Percentiles rank a stretch among this genome's conserved stretches.
Conservation (phyloP, 257 asterid species). For the Coffea eugenioides region DNA sequence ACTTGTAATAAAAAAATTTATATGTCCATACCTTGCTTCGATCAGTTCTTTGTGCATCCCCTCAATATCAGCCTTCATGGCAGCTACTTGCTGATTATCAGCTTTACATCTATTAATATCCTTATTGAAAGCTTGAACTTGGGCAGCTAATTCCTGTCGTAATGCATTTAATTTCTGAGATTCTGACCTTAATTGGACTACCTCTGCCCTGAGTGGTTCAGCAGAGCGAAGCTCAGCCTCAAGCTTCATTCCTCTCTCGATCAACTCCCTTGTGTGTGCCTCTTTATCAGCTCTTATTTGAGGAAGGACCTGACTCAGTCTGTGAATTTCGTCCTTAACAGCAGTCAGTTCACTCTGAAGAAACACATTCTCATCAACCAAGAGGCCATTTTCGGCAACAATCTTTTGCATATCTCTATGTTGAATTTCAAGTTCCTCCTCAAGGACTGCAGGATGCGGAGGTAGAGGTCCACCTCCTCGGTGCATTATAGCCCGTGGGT, state of each 20-base stretch:
- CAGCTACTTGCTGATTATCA: slow-evolving; percentile 59
- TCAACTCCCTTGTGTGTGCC: slow-evolving; percentile 69
- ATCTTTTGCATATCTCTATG: slow-evolving; percentile 77
- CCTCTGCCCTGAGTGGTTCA: slow-evolving; percentile 66
- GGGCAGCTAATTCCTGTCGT: slow-evolving; percentile 62
- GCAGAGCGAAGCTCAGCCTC: slow-evolving; percentile 71
- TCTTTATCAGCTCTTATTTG: slow-evolving; percentile 67
- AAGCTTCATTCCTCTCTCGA: slow-evolving; percentile 67
- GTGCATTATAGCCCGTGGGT: slow-evolving; percentile 42
- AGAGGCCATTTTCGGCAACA: slow-evolving; percentile 59
- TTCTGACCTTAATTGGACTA: slow-evolving; percentile 60
- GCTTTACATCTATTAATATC: slow-evolving; percentile 54
- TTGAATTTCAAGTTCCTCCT: slow-evolving; percentile 83
- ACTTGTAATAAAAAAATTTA: not conserved
- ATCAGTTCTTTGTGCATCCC: slow-evolving; percentile 62
- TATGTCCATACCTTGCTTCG: slow-evolving; percentile 62
- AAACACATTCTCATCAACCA: slow-evolving; percentile 77
- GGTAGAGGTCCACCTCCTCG: slow-evolving; percentile 52
- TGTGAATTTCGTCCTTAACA: slow-evolving; percentile 75
- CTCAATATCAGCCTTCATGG: slow-evolving; percentile 68
- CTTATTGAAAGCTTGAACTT: slow-evolving; percentile 60
- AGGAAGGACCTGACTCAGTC: slow-evolving; percentile 65
- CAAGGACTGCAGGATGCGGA: slow-evolving; percentile 62
- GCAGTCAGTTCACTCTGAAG: slow-evolving; percentile 78
- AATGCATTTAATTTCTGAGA: slow-evolving; percentile 54